phyloP scores from a whole-genome alignment of 495 filamentous ascomycete genomes.

The Lepraria neglecta region DNA sequence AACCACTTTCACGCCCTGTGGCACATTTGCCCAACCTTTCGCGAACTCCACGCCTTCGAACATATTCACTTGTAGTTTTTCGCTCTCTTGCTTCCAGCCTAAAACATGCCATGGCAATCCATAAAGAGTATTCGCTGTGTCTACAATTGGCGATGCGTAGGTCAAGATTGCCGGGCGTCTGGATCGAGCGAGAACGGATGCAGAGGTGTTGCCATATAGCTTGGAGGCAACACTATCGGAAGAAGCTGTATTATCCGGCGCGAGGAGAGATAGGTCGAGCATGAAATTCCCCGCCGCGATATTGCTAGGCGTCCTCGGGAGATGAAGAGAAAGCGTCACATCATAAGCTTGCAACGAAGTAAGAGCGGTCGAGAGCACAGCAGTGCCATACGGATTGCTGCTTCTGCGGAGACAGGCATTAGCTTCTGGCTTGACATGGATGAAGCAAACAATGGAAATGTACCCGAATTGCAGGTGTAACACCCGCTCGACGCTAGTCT shows the following conservation, averaged over 20 bases:
- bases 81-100: conserved; percentile 50
- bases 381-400: conserved; percentile 41
- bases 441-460: conserved; percentile 19
- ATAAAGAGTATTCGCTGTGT: conserved; percentile 42
- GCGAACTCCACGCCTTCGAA: conserved; percentile 63
- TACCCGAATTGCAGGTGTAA: conserved; percentile 81
- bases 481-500: conserved; percentile 55
- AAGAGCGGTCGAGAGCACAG: conserved; percentile 37
- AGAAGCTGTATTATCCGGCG: conserved; percentile 32
- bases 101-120: conserved; percentile 55
- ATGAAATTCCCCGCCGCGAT: conserved; percentile 80
- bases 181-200: conserved; percentile 33
- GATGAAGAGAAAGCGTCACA: conserved; percentile 64
- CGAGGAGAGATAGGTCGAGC: conserved; percentile 66
- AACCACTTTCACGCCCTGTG: conserved; percentile 54
- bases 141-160: conserved; percentile 56
- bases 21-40: conserved; percentile 50
- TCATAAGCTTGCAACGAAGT: conserved; percentile 51
- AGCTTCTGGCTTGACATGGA: background rate
- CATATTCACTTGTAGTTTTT: conserved; percentile 60
- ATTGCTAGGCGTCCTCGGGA: conserved; percentile 55
- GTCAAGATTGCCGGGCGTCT: conserved; percentile 61
- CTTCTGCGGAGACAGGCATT: conserved; percentile 28
- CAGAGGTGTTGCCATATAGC: background rate
- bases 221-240: conserved; percentile 26